A percentile compares a stretch with the other conserved stretches of the same genome.
Conservation (phyloP, 2,329 filamentous ascomycete species). For the Colletotrichum limetticola region DNA sequence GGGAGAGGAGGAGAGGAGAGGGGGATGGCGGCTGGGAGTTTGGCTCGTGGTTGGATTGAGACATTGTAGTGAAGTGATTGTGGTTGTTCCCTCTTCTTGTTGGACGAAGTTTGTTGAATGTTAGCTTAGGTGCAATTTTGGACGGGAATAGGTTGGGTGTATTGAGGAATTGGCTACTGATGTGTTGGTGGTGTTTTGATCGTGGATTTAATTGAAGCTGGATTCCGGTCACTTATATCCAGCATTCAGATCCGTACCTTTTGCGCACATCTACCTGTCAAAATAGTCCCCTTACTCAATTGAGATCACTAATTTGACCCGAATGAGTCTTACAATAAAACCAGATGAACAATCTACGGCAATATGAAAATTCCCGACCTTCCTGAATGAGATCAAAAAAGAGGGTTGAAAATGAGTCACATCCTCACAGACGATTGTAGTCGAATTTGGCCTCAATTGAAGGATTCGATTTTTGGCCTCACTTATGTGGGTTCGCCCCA, state of each 20-base stretch:
- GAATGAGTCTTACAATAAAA: background rate
- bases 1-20: conserved; percentile 1
- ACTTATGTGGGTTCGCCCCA: background rate
- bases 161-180: too few species aligned
- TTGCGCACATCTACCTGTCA: background rate
- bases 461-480: background rate
- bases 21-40: background rate
- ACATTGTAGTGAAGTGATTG: background rate
- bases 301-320: background rate
- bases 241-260: background rate
- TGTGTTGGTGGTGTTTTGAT: background rate
- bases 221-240: background rate
- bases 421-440: background rate
- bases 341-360: background rate
- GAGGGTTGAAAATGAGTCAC: background rate
- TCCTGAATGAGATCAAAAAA: background rate
- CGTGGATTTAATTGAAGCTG: background rate
- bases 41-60: background rate
- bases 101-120: too few species aligned
- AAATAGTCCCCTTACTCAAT: background rate
- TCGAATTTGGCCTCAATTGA: conserved; percentile 4
- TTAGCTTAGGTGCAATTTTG: too few species aligned
- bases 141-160: too few species aligned
- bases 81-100: too few species aligned
- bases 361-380: background rate